Percentiles rank a stretch among this genome's conserved stretches.
Conservation (phyloP, 2,329 filamentous ascomycete species). For the Stagonosporopsis cucurbitacearum region DNA sequence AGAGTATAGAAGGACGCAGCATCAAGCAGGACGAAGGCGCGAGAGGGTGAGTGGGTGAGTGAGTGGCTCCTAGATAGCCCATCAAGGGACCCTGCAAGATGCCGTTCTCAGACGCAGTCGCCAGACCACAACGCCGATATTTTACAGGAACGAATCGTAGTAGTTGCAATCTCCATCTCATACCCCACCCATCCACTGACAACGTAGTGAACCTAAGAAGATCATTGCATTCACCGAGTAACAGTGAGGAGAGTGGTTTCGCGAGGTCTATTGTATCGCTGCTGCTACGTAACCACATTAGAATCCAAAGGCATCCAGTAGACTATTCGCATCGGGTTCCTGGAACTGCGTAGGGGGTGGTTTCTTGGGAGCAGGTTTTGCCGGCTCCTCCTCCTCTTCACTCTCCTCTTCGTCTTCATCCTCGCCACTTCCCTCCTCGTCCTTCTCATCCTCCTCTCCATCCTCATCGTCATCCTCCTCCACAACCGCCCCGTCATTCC, state of each 20-base stretch:
- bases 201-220: background rate
- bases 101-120: background rate
- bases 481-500: constrained; percentile 23
- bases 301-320: constrained; percentile 94
- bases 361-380: constrained; percentile 61
- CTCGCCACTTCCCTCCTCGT: constrained; percentile 27
- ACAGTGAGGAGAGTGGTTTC: background rate
- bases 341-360: constrained; percentile 79
- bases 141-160: background rate
- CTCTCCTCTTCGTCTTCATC: constrained; percentile 47
- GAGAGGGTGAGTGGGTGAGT: no score
- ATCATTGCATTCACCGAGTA: background rate
- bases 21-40: background rate
- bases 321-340: constrained; percentile 86
- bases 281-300: constrained; percentile 48
- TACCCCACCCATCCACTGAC: background rate
- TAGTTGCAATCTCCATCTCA: background rate
- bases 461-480: constrained; percentile 30
- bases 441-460: constrained; percentile 46
- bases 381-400: constrained; percentile 46
- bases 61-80: background rate
- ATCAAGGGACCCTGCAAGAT: background rate
- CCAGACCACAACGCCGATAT: no score
- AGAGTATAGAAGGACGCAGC: background rate
- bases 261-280: background rate